Evolutionary conservation across 441 rosid genomes (phyloP).

Genomic region (Melastoma candidum): DNA sequence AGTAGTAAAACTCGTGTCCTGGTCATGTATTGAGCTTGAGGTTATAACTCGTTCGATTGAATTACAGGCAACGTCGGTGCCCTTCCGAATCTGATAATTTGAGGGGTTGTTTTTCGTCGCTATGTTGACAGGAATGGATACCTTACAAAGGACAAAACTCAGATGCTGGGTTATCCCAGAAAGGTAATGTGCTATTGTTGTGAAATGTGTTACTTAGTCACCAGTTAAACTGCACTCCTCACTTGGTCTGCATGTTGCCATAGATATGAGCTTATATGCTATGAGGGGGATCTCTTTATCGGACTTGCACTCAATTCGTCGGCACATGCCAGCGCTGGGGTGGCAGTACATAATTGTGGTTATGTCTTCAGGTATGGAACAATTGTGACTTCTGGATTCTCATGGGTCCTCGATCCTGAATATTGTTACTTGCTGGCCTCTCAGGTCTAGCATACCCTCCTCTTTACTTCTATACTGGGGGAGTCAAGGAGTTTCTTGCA

Average conservation of each 20-base stretch:
- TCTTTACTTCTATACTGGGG: constrained; percentile 90
- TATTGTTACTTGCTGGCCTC: background rate
- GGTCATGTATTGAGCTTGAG: no score
- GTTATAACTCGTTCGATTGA: background rate
- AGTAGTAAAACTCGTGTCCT: no score
- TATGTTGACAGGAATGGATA: constrained; percentile 66
- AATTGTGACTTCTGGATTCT: background rate
- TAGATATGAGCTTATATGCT: constrained; percentile 85
- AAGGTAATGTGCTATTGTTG: constrained; percentile 35
- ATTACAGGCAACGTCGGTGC: no score
- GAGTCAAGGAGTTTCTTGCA: constrained; percentile 87
- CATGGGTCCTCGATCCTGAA: background rate
- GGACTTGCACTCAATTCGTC: constrained; percentile 72
- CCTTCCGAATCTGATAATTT: no score
- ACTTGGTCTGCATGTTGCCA: constrained; percentile 10
- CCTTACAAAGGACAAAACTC: constrained; percentile 79
- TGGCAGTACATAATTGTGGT: constrained; percentile 95
- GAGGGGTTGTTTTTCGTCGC: background rate
- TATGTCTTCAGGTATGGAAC: constrained; percentile 66
- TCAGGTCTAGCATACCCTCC: constrained; percentile 95
- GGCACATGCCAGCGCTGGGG: constrained; percentile 90
- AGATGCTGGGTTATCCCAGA: constrained; percentile 59
- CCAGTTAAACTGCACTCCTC: no score
- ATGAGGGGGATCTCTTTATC: constrained; percentile 69
- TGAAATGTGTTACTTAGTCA: no score